A percentile compares a stretch with the other conserved stretches of the same genome.
Conservation (phyloP, 108 stramenopile genomes). For the Skeletonema costatum region DNA sequence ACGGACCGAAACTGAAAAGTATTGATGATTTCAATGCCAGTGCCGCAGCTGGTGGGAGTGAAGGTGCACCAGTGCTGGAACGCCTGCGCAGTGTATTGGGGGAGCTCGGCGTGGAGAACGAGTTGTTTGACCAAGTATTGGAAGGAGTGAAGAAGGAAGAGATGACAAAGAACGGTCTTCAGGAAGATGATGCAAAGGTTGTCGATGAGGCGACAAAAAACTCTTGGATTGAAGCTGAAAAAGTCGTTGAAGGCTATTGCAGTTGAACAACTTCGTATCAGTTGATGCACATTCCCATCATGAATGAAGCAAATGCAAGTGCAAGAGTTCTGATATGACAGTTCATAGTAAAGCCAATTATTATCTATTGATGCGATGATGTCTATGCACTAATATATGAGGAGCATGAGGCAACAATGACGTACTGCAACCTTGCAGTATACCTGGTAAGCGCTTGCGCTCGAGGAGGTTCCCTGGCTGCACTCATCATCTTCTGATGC, state of each 20-base stretch:
- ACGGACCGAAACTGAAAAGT: slow-evolving; percentile 58
- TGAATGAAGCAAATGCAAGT: neutral
- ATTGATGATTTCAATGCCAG: slow-evolving; percentile 90
- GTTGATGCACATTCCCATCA: slow-evolving; percentile 11
- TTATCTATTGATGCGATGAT: neutral
- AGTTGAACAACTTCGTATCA: slow-evolving; percentile 78
- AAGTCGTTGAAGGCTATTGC: slow-evolving; percentile 75
- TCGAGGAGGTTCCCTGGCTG: too few species aligned
- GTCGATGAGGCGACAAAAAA: slow-evolving; percentile 61
- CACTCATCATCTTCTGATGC: too few species aligned
- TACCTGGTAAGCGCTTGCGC: too few species aligned
- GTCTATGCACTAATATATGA: too few species aligned
- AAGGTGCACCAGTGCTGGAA: slow-evolving; percentile 78
- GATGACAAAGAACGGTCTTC: slow-evolving; percentile 45
- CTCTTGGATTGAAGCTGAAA: slow-evolving; percentile 74
- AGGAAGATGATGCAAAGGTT: slow-evolving; percentile 53
- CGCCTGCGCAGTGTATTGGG: slow-evolving; percentile 62
- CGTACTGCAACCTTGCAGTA: too few species aligned
- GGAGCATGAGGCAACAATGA: too few species aligned
- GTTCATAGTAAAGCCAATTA: neutral
- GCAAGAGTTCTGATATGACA: neutral
- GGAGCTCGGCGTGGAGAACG: slow-evolving; percentile 80
- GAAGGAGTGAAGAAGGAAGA: slow-evolving; percentile 69
- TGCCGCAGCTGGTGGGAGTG: slow-evolving; percentile 73
- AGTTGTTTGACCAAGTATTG: slow-evolving; percentile 84